Conservation (phyloP, 208 protist genomes). For the Sergeia podlipaevii region DNA sequence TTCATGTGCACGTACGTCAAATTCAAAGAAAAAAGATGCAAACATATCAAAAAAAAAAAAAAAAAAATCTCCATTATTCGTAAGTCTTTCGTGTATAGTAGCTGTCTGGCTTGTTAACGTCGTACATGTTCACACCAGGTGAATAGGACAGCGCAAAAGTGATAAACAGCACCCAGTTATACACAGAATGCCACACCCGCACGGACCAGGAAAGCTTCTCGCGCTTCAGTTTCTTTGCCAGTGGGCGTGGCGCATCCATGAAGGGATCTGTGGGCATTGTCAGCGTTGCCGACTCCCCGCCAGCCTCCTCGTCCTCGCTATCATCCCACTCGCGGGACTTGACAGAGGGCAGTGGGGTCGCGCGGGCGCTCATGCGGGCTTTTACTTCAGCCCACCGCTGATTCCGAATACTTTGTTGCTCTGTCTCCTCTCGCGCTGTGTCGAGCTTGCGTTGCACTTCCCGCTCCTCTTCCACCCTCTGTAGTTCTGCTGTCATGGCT, state of each 20-base stretch:
- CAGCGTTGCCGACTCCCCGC: not conserved
- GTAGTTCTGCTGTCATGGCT: conserved; percentile 10
- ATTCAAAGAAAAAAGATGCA: not conserved
- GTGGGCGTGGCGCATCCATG: not conserved
- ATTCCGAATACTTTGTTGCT: conserved; percentile 16
- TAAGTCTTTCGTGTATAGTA: conserved; percentile 24
- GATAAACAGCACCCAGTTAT: conserved; percentile 43
- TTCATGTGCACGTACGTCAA: too few species aligned
- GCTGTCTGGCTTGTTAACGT: conserved; percentile 12
- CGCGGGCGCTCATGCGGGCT: conserved; percentile 20
- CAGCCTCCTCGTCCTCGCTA: conserved; percentile 10
- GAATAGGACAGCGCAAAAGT: conserved; percentile 22
- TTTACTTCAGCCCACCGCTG: conserved; percentile 29
- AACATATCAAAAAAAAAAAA: conserved; percentile 10
- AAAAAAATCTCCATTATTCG: conserved; percentile 8
- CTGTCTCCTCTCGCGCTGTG: conserved; percentile 1
- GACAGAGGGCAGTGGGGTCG: conserved; percentile 7
- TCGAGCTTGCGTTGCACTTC: conserved; percentile 4
- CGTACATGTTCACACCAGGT: conserved; percentile 7
- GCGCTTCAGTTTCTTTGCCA: conserved; percentile 17
- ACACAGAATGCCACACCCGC: conserved; percentile 29
- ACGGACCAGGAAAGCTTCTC: conserved; percentile 17
- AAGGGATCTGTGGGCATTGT: conserved; percentile 3
- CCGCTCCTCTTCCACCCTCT: conserved; percentile 10
- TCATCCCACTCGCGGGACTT: conserved; percentile 22